Base-by-base conservation (phyloP, 2,329 filamentous ascomycete species). In the Coniochaeta sp. region DNA sequence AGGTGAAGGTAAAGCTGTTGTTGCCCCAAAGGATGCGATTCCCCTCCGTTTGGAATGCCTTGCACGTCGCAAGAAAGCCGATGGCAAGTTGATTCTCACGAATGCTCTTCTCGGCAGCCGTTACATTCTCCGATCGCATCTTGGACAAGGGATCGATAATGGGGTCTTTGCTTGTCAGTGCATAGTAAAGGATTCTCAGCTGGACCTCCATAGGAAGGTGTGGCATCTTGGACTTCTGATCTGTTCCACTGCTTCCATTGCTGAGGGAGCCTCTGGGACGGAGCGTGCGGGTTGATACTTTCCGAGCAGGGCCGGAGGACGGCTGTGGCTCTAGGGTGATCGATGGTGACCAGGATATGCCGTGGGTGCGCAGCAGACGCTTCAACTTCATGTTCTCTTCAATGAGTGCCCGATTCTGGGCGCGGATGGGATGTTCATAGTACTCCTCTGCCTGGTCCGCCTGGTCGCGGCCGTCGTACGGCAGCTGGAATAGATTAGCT, bases 1-100 rank as follows among this genome's bases (percentile, higher is more conserved):
- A 79, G 0, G 82, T 85, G 69, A 85, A 85, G 26, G 77, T 69
- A 64, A 85, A 85, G 0, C 71, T 70, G 66, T 85, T 85, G 58
- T 74, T 78, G 26, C 74, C 71, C 79, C 82, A 83, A 12, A 85
- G 63, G 57, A 77, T 73, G 19, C 73, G 76, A 16, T 71, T 77
- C 38, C 81, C 82, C 65, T 85, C 82, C 3, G 70, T 64, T 38
- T 78, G 66, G 61, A 82, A 79, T 17, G 78, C 76, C 64, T 71
- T 80, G 69, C 79, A 83, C 2, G 81, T 81, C 4, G 76, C 74
- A 2, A 85, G 70, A 58, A 83, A 79, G 64, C 82, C 74, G 55
- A 84, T 81, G 59, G 81, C 78, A 59, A 84, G 75, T 63, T 81
- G 76, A 60, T 79, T 77, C 54, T 36, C 34, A 17, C 72, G 71